Conservation (phyloP, 495 filamentous ascomycete species). For the Parathielavia appendiculata region DNA sequence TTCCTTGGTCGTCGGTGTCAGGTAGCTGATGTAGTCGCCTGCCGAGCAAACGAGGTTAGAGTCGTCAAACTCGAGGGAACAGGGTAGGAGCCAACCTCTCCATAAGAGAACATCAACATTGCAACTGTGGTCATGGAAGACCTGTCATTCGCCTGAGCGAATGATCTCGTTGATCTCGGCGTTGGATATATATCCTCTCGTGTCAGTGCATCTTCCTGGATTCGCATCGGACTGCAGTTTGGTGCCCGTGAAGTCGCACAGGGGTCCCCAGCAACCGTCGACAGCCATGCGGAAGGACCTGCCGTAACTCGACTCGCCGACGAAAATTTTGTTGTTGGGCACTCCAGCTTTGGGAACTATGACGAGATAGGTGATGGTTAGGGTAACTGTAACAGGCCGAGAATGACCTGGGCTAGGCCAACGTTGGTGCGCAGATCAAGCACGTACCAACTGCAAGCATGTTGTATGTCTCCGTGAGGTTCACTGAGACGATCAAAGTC, state of each 20-base stretch:
- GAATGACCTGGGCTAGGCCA: too few species aligned
- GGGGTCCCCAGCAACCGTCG: conserved; percentile 5
- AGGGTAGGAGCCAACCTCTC: too few species aligned
- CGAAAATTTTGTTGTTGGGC: conserved; percentile 35
- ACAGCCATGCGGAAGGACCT: conserved; percentile 33
- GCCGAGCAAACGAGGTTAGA: conserved; percentile 39
- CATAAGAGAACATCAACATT: conserved; percentile 39
- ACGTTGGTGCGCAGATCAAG: too few species aligned
- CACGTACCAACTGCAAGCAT: too few species aligned
- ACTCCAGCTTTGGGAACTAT: conserved; percentile 52
- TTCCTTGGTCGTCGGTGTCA: too few species aligned
- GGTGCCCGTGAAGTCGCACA: conserved; percentile 18
- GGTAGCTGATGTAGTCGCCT: conserved; percentile 40
- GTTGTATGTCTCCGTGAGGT: conserved; percentile 41
- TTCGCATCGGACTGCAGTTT: conserved; percentile 9
- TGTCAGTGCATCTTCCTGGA: conserved; percentile 38
- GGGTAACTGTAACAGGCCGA: too few species aligned
- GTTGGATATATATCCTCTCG: conserved; percentile 33
- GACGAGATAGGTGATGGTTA: too few species aligned
- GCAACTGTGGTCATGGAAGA: conserved; percentile 21
- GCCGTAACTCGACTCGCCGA: conserved; percentile 40
- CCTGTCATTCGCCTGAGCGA: not conserved
- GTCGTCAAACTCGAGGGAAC: too few species aligned
- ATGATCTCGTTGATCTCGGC: conserved; percentile 33
- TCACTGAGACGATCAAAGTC: too few species aligned